A percentile compares a stretch with the other conserved stretches of the same genome.
Conservation (phyloP, 768 basidiomycete genomes). For the Lepiota subincarnata region DNA sequence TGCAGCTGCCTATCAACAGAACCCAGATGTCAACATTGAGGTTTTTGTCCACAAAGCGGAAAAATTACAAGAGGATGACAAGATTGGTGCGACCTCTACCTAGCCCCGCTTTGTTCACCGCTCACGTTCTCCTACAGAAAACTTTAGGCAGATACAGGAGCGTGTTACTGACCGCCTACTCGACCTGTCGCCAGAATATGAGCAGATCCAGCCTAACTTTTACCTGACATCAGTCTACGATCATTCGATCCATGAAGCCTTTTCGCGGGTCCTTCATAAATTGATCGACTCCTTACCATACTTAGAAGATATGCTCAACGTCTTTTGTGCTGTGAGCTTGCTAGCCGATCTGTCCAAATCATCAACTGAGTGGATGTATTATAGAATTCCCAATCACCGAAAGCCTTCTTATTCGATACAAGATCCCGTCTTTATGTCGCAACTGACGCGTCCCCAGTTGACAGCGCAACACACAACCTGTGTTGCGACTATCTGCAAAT, state of each 20-base stretch:
- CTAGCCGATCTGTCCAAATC: neutral
- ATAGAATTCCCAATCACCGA: conserved; percentile 93
- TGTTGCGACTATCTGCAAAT: conserved; percentile 90
- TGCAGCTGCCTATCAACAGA: conserved; percentile 68
- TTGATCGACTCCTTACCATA: conserved; percentile 81
- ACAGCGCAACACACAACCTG: conserved; percentile 80
- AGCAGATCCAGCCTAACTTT: conserved; percentile 78
- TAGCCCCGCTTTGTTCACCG: neutral
- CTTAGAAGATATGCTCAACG: conserved; percentile 83
- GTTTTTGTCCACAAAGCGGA: conserved; percentile 97
- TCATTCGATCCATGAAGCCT: conserved; percentile 86
- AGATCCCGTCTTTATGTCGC: conserved; percentile 86
- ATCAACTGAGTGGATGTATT: conserved; percentile 1
- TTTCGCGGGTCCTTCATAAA: conserved; percentile 86
- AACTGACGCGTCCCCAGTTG: conserved; percentile 89
- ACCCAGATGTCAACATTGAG: conserved; percentile 76
- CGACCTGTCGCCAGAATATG: conserved; percentile 73
- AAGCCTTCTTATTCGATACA: conserved; percentile 91
- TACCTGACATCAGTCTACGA: conserved; percentile 93
- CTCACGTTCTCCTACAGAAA: conserved; percentile 47
- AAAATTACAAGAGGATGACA: conserved; percentile 85
- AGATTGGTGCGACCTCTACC: conserved; percentile 58
- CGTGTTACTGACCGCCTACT: conserved; percentile 78
- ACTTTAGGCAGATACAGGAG: conserved; percentile 87
- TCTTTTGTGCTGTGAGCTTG: conserved; percentile 66